These are phyloP conservation scores for Tribonema minus DNA, from an alignment of 108 stramenopile species.

Conservation along the genomic window DNA sequence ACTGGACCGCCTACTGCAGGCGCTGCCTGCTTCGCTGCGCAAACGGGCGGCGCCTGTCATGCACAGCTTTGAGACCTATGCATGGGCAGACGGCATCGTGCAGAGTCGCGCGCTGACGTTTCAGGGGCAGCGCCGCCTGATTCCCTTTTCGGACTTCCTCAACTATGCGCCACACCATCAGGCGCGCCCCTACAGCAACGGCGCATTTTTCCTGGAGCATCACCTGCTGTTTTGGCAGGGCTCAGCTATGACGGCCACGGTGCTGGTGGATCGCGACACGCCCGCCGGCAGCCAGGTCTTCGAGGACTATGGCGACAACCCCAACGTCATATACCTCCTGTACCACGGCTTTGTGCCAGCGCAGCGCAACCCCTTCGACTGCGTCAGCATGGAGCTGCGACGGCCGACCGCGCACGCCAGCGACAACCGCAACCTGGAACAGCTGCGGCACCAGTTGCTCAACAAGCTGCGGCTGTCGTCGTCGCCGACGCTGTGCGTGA, in stretches of 20 bases:
- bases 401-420: not conserved
- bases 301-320: constrained; percentile 80
- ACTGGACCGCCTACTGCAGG: not conserved
- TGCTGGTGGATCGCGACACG: constrained; percentile 41
- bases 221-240: not conserved
- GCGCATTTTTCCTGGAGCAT: constrained; percentile 4
- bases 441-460: too few species aligned
- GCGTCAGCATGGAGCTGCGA: constrained; percentile 51
- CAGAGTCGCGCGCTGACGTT: constrained; percentile 69
- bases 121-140: constrained; percentile 60
- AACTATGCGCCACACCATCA: constrained; percentile 60
- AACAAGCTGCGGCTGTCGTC: too few species aligned
- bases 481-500: too few species aligned
- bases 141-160: constrained; percentile 75
- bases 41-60: not conserved
- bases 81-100: constrained; percentile 42
- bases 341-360: constrained; percentile 76
- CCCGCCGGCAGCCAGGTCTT: constrained; percentile 52
- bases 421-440: too few species aligned
- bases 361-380: constrained; percentile 73
- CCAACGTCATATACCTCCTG: constrained; percentile 66
- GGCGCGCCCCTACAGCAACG: not conserved
- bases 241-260: not conserved
- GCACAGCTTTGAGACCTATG: constrained; percentile 1
- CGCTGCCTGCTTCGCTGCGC: not conserved